Evolutionary conservation across 257 asterid genomes (phyloP).

Genomic region (Anisodus tanguticus): DNA sequence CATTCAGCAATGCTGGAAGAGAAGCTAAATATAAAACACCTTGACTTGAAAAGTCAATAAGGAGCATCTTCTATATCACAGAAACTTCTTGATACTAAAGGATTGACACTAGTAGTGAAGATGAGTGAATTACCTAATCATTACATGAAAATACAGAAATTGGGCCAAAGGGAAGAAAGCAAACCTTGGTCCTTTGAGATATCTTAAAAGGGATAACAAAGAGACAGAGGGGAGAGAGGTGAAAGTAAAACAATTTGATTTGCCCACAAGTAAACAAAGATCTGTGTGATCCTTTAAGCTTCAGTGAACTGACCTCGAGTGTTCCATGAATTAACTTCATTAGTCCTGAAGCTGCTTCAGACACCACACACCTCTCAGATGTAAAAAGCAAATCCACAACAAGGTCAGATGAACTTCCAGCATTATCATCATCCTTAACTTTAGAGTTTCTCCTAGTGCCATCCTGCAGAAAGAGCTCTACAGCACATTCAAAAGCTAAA

Average conservation of each 20-base stretch:
- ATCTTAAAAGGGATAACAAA: constrained; percentile 10
- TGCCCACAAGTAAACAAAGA: background rate
- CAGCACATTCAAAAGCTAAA: constrained; percentile 19
- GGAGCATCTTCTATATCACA: background rate
- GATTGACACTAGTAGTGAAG: background rate
- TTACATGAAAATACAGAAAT: background rate
- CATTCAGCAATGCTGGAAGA: background rate
- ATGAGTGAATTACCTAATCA: background rate
- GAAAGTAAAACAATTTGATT: background rate
- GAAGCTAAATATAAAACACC: background rate
- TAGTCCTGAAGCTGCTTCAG: constrained; percentile 72
- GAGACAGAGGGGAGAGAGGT: background rate
- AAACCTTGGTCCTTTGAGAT: background rate
- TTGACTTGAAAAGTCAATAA: constrained; percentile 1
- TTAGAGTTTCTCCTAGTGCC: constrained; percentile 39
- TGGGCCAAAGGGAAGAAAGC: background rate
- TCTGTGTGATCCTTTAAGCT: background rate
- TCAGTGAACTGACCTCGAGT: constrained; percentile 63
- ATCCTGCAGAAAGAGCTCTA: constrained; percentile 49
- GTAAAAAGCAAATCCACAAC: constrained; percentile 68
- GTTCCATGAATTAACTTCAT: constrained; percentile 91
- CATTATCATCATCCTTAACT: constrained; percentile 45
- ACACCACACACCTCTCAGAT: constrained; percentile 80
- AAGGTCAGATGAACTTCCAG: constrained; percentile 47
- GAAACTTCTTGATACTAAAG: background rate